These are phyloP conservation scores for Zangia roseola DNA, from an alignment of 768 basidiomycete genomes.

Conservation along the genomic window DNA sequence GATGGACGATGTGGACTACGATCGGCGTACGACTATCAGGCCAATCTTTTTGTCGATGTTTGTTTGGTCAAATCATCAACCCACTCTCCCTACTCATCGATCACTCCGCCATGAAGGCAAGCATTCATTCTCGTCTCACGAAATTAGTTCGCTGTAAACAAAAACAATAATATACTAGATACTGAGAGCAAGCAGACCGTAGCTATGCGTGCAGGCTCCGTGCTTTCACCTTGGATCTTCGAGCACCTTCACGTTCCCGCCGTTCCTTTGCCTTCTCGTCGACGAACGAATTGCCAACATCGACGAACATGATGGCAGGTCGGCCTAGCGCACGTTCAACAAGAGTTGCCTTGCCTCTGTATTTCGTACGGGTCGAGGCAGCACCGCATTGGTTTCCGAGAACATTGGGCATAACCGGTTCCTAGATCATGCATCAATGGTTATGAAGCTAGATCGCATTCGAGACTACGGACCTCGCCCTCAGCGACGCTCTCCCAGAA, in stretches of 20 bases:
- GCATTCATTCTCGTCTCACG: too few species aligned
- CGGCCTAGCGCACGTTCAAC: conserved; percentile 43
- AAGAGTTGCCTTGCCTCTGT: conserved; percentile 39
- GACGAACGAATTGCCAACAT: conserved; percentile 72
- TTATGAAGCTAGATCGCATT: not conserved
- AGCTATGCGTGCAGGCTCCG: conserved; percentile 21
- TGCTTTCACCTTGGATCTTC: conserved; percentile 39
- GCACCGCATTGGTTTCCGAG: conserved; percentile 48
- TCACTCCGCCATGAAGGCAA: too few species aligned
- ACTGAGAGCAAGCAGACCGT: not conserved
- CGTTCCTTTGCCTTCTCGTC: conserved; percentile 51
- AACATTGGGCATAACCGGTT: conserved; percentile 57
- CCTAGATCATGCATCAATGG: conserved; percentile 37
- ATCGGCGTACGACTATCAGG: not conserved
- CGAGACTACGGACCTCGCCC: conserved; percentile 49
- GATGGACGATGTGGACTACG: conserved; percentile 8
- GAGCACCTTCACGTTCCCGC: conserved; percentile 49
- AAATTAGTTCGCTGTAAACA: not conserved
- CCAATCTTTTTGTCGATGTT: conserved; percentile 16
- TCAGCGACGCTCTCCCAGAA: conserved; percentile 83
- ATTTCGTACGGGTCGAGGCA: conserved; percentile 37
- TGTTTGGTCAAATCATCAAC: conserved; percentile 16
- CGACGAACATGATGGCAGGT: conserved; percentile 63
- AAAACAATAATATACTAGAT: not conserved
- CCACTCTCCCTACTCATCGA: too few species aligned